Conservation (phyloP, 1,139 yeast genomes). For the Pichia sp. region DNA sequence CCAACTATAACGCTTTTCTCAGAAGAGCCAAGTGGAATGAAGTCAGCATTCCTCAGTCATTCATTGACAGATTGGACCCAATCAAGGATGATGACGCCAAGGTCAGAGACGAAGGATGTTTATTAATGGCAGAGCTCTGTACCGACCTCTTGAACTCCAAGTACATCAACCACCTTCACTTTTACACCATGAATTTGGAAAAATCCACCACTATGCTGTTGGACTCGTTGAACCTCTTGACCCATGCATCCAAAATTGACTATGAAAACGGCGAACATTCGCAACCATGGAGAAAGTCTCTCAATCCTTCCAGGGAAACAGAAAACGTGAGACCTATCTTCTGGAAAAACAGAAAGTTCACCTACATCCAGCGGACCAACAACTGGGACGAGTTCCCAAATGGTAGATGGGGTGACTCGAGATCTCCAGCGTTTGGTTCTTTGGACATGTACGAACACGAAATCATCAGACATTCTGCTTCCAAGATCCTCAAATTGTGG, state of each 20-base stretch:
- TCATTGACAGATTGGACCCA: constrained; percentile 65
- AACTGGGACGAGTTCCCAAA: constrained; percentile 98
- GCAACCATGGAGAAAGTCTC: constrained; percentile 86
- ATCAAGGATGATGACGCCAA: constrained; percentile 84
- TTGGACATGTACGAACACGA: constrained; percentile 73
- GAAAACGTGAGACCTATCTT: constrained; percentile 91
- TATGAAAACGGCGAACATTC: constrained; percentile 11
- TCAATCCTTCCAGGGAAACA: constrained; percentile 71
- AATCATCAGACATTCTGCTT: constrained; percentile 68
- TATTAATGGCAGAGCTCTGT: constrained; percentile 81
- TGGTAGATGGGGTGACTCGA: constrained; percentile 95
- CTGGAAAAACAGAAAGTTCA: constrained; percentile 91
- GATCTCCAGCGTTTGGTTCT: constrained; percentile 96
- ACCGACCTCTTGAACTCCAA: constrained; percentile 62
- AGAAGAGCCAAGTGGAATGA: constrained; percentile 95
- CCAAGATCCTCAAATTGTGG: constrained; percentile 80
- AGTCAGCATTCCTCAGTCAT: constrained; percentile 67
- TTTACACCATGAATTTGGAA: constrained; percentile 94
- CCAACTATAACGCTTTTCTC: constrained; percentile 84
- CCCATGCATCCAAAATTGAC: constrained; percentile 11
- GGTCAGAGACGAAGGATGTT: constrained; percentile 82
- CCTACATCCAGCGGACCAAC: constrained; percentile 83
- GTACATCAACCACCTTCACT: constrained; percentile 76
- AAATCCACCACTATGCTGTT: constrained; percentile 83
- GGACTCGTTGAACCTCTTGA: constrained; percentile 57